Percentiles rank a stretch among this genome's conserved stretches.
These are phyloP conservation scores for Alternaria triticina DNA, from an alignment of 2,329 filamentous ascomycete genomes.

Conservation along the genomic window DNA sequence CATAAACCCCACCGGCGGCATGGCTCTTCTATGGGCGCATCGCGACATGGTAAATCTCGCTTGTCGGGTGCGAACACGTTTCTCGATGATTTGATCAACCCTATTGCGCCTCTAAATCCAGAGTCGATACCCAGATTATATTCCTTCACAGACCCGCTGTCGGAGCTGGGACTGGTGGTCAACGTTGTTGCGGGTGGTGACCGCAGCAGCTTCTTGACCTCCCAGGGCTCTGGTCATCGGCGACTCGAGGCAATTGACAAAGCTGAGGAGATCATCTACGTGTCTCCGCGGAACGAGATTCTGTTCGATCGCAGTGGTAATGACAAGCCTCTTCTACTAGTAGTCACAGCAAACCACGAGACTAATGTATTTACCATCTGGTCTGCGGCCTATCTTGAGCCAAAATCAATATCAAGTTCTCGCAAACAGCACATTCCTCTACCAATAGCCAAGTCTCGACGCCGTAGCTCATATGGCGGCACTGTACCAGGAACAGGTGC, in stretches of 20 bases:
- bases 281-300: constrained; percentile 71
- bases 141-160: constrained; percentile 82
- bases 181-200: constrained; percentile 38
- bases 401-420: constrained; percentile 60
- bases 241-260: constrained; percentile 69
- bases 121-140: constrained; percentile 76
- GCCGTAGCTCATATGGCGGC: constrained; percentile 63
- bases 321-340: constrained; percentile 66
- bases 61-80: constrained; percentile 34
- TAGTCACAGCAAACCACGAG: constrained; percentile 81
- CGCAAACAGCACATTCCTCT: constrained; percentile 49
- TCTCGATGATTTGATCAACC: constrained; percentile 41
- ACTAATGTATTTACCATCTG: constrained; percentile 82
- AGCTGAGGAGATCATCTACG: constrained; percentile 82
- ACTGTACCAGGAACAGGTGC: constrained; percentile 72
- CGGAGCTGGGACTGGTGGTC: constrained; percentile 84
- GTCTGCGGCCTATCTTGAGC: constrained; percentile 78
- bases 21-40: constrained; percentile 36
- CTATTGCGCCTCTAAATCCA: constrained; percentile 27
- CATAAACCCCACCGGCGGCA: constrained; percentile 39
- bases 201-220: constrained; percentile 36
- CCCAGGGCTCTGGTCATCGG: constrained; percentile 40
- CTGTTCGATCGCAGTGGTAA: constrained; percentile 53
- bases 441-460: constrained; percentile 60
- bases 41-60: constrained; percentile 26